Evolutionary conservation across 2,329 filamentous ascomycete genomes (phyloP), one percentile per base, ranked within the genome.

Genomic region (Penicillium sp.): DNA sequence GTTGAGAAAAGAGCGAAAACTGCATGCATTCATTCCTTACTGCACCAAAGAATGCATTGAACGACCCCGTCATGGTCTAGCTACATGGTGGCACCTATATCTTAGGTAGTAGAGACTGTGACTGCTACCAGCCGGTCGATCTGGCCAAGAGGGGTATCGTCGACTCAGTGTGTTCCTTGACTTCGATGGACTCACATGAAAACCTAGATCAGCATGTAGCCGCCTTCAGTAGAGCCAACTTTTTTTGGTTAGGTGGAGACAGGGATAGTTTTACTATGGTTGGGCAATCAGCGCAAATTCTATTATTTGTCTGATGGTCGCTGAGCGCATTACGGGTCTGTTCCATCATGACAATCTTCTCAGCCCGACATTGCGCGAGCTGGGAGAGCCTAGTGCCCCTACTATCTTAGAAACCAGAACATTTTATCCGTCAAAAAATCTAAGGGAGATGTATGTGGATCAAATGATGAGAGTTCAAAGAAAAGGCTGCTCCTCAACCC

Each of bases 161-260:
- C 48, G 51, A 10, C 42, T 53, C 13, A 45, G 51, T 14, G 46
- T 54, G 6, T 54, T 51, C 16, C 43, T 51, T 4, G 29, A 18
- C 23, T 34, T 67, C 68, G 71, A 74, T 22, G 70, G 71, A 23
- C 76, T 65, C 23, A 20, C 42, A n/a, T 38, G n/a, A 38, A 54
- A 50, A 32, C 40, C 32, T 49, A 10, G 46, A 49, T 26, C 42
- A 45, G 28, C 42, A 38, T 20, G 46, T 42, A 20, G 38, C 42
- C 10, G n/a, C n/a, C 37, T 49, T 11, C 38, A 34, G 16, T 49
- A 42, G 46, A n/a, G n/a, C 34, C 3, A 45, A 49, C 20, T 39
- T 49, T 2, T 13, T 14, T 14, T 20, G 22, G 1, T 45, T 45
- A 7, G 46, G 46, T 27, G 46, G 42, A 6, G 35, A 37, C 23